phyloP scores from a whole-genome alignment of 305 asterid genomes.

The Fraxinus floribunda region DNA sequence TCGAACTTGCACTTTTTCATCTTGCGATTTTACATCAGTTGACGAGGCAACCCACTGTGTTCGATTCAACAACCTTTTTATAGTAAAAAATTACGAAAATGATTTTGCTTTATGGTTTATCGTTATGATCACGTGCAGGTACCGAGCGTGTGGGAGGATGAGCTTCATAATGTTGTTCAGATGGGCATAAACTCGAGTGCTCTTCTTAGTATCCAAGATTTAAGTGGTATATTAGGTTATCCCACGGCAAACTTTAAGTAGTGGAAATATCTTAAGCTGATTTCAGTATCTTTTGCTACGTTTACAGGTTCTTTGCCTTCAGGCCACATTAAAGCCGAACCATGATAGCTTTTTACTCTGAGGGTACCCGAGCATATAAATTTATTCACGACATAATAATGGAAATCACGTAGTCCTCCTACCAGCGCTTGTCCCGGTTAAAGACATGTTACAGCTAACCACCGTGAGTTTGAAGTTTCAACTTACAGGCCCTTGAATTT shows the following conservation, averaged over 20 bases:
- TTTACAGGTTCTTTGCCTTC: conserved; percentile 46
- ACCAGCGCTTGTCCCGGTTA: conserved; percentile 11
- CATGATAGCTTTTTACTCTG: conserved; percentile 31
- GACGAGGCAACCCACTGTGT: neutral
- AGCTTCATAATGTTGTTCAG: conserved; percentile 66
- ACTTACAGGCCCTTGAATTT: neutral
- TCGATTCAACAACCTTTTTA: neutral
- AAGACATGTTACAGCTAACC: neutral
- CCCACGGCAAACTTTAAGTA: neutral
- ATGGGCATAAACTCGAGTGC: conserved; percentile 64
- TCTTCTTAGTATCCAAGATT: conserved; percentile 53
- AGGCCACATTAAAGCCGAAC: conserved; percentile 56
- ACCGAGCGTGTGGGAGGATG: conserved; percentile 60
- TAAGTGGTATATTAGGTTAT: conserved; percentile 41
- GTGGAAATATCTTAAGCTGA: conserved; percentile 18
- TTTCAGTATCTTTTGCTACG: neutral
- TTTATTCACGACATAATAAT: neutral
- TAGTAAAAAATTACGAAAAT: neutral
- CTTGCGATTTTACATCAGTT: neutral
- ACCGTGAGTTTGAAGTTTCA: neutral
- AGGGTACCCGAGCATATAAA: conserved; percentile 10
- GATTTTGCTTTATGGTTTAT: neutral
- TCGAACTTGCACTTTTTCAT: neutral
- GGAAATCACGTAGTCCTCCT: conserved; percentile 11
- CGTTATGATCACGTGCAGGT: conserved; percentile 35